Base-by-base conservation (phyloP, 805 yeast species). In the Priceomyces melissophilus region DNA sequence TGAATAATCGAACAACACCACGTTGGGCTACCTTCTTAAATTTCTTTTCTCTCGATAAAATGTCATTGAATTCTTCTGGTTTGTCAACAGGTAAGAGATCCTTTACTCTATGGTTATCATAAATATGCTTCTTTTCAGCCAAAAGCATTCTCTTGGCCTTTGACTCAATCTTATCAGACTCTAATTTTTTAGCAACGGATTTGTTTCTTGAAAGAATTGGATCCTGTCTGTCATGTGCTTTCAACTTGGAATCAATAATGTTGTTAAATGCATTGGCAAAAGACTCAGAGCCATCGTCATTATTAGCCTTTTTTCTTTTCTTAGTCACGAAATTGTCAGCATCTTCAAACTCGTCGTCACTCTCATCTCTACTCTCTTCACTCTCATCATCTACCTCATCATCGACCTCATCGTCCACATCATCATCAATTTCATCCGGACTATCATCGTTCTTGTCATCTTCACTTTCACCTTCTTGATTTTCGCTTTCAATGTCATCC, bases 171-270 rank as follows among this genome's bases (percentile, higher is more conserved):
- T 84, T 86, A 38, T 86, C 87, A 26, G 81, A 76, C 51, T 90
- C 96, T 42, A 85, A 74, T 49, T 86, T 82, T 63, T 82, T 83
- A 38, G 81, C 46, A 0, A 82, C 76, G 32, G 75, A 71, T 49
- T 84, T 85, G 55, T 86, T 85, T 64, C 98, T 81, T 6, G 91
- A 90, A 65, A 91, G 73, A 41, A 91, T 87, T 2, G 99, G 99
- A 59, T 90, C 96, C 34, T 76, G 76, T 56, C 97, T 75, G 55
- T 85, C 88, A 53, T 91, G 85, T 0, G 96, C 95, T 60, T 93
- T 93, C 49, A 91, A 71, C 53, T 80, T 82, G 1, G 98, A 87
- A 4, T 84, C 85, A 38, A 91, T 66, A 53, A 91, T 84, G 11
- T 96, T 93, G 49, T 70, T 79, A 55, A 93, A 79, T 0, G 98